Base-by-base conservation (phyloP, 2,329 filamentous ascomycete genomes). In the Stylonectria norvegica region DNA sequence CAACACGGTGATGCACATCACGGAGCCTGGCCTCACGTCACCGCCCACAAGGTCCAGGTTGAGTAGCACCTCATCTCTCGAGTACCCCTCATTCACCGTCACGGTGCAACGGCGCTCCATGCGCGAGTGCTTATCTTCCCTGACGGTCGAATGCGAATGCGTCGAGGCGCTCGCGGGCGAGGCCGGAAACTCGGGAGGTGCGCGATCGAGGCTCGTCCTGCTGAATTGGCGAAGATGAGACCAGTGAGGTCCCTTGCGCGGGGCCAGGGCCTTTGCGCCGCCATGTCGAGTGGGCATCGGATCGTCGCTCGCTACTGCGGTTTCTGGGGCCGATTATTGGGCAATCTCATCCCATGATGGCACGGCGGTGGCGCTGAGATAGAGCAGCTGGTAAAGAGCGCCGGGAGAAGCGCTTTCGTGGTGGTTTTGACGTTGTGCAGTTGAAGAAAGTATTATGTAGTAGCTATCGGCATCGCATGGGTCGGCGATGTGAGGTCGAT, bases 61-160 rank as follows among this genome's bases (percentile, higher is more conserved):
- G 56, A 94, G 75, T 16, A 93, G 72, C 31, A 93, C 82, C 53
- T 91, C 87, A 55, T 94, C 86, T 42, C 76, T 78, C 7, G 84
- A 82, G 55, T 89, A 85, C 29, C 77, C 80, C 50, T 94, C 87
- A 60, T 90, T 86, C 52, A 81, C 72, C 7, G 72, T 72, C 39
- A 81, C 70, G 30, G 67, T 73, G 52, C 75, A 80, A 48, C 66
- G 66, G 20, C 73, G 67, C 52, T 78, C 73, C 14, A 63, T 38
- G 33, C 60, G 62, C 27, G 58, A 49, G 20, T 55, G 50, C 45
- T 56, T 60, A 36, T 61, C 58, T 20, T 66, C 64, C 29, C 53
- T 61, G 27, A 63, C 56, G 7, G 76, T 76, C 12, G 75, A 76
- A 48, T 66, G 68, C 12, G 75, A 76, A 48, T 66, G 68, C 49